Conservation (phyloP, 1,139 yeast genomes). For the Magnusiomyces paraingens region DNA sequence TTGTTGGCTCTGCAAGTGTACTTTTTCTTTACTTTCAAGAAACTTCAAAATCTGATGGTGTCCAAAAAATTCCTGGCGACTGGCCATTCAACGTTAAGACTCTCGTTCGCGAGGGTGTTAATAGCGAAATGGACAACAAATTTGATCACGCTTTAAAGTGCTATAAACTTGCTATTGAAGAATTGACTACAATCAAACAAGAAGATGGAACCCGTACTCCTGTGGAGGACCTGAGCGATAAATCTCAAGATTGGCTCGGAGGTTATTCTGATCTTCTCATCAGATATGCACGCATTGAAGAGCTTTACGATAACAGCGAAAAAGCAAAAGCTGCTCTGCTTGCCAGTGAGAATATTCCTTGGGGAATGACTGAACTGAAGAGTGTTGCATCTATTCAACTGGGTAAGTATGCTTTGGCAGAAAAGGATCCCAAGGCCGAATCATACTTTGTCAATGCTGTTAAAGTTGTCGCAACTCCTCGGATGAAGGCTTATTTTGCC, state of each 20-base stretch:
- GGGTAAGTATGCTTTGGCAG: constrained; percentile 23
- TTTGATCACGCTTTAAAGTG: constrained; percentile 19
- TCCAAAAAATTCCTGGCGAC: constrained; percentile 28
- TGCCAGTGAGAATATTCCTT: constrained; percentile 29
- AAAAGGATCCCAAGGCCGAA: constrained; percentile 31
- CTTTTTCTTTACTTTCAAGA: constrained; percentile 23
- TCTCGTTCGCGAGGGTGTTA: constrained; percentile 28
- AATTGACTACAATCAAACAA: constrained; percentile 23
- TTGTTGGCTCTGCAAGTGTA: constrained; percentile 21
- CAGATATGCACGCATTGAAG: constrained; percentile 33
- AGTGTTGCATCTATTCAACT: constrained; percentile 28
- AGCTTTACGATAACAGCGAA: constrained; percentile 23
- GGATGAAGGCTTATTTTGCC: constrained; percentile 6
- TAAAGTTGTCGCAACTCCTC: constrained; percentile 8
- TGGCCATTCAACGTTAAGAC: constrained; percentile 30
- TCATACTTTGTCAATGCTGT: constrained; percentile 40
- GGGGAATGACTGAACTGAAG: constrained; percentile 27
- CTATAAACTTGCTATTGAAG: constrained; percentile 26
- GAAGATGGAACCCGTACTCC: constrained; percentile 18
- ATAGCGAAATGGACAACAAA: constrained; percentile 27
- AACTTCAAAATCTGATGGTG: constrained; percentile 21
- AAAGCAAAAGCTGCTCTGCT: constrained; percentile 32
- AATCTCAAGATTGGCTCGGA: constrained; percentile 34
- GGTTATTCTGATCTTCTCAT: constrained; percentile 37
- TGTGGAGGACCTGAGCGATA: constrained; percentile 19